Percentiles rank a stretch among this genome's conserved stretches.
Conservation (phyloP, 495 filamentous ascomycete genomes). For the Annulohypoxylon nitens region DNA sequence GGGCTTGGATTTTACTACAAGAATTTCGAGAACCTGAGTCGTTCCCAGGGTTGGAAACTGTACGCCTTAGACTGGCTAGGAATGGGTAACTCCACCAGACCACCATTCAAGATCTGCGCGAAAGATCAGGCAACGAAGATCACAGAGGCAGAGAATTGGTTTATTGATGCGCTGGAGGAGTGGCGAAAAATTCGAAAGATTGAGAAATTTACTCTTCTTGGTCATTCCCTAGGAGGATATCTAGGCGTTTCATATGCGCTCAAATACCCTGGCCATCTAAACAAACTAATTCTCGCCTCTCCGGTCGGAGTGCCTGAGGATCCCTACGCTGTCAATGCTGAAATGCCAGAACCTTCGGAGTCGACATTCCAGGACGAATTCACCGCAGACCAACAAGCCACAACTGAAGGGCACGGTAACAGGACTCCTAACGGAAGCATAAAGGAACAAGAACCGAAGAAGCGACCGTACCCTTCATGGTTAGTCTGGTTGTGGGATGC, state of each 20-base stretch:
- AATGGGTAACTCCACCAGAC: constrained; percentile 91
- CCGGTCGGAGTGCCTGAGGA: constrained; percentile 97
- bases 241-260: constrained; percentile 93
- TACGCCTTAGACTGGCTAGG: constrained; percentile 93
- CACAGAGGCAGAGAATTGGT: constrained; percentile 93
- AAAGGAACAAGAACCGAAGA: constrained; percentile 46
- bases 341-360: constrained; percentile 79
- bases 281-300: constrained; percentile 94
- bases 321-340: constrained; percentile 86
- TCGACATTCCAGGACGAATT: constrained; percentile 79
- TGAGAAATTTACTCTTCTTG: constrained; percentile 91
- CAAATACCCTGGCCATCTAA: constrained; percentile 92
- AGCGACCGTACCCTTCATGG: constrained; percentile 82
- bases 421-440: constrained; percentile 44
- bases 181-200: constrained; percentile 91
- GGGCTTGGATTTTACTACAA: constrained; percentile 98
- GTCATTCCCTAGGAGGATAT: constrained; percentile 94
- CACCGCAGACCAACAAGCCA: constrained; percentile 76
- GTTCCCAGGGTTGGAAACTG: constrained; percentile 84
- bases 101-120: constrained; percentile 83
- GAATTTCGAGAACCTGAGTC: constrained; percentile 89
- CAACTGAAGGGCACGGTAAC: constrained; percentile 56
- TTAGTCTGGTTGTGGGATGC: constrained; percentile 94
- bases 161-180: constrained; percentile 95
- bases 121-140: constrained; percentile 87